Evolutionary conservation across 148 eudicot genomes (phyloP).

Genomic region (Silene latifolia): DNA sequence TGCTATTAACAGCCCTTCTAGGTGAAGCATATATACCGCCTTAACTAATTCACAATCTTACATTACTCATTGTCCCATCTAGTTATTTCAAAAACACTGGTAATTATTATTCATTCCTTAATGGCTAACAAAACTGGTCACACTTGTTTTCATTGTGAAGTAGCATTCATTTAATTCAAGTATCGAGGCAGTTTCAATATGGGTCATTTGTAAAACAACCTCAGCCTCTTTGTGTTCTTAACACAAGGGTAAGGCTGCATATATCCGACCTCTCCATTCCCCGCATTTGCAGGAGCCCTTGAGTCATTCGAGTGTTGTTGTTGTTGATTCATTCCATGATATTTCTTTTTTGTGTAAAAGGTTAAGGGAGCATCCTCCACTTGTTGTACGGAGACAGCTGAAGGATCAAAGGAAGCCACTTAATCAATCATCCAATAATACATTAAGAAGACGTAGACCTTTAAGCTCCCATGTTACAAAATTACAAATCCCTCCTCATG

Average conservation of each 20-base stretch:
- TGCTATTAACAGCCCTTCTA: conserved; percentile 68
- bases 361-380: conserved; percentile 38
- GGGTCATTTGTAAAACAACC: too few relatives aligned
- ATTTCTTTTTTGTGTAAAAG: conserved; percentile 34
- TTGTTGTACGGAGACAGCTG: conserved; percentile 28
- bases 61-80: neutral
- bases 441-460: conserved; percentile 47
- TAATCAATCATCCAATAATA: conserved; percentile 28
- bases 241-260: too few relatives aligned
- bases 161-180: too few relatives aligned
- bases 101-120: too few relatives aligned
- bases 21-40: conserved; percentile 34
- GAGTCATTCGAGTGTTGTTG: neutral
- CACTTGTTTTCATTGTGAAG: too few relatives aligned
- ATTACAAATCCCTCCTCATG: conserved; percentile 58
- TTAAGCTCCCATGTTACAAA: conserved; percentile 55
- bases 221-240: too few relatives aligned
- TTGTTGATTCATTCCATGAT: neutral
- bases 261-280: too few relatives aligned
- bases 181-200: too few relatives aligned
- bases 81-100: too few relatives aligned
- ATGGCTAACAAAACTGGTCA: too few relatives aligned
- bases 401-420: conserved; percentile 40
- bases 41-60: neutral
- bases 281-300: neutral